Conservation (phyloP, 192 early-diverging fungal species). For the Blastocladiella britannica region DNA sequence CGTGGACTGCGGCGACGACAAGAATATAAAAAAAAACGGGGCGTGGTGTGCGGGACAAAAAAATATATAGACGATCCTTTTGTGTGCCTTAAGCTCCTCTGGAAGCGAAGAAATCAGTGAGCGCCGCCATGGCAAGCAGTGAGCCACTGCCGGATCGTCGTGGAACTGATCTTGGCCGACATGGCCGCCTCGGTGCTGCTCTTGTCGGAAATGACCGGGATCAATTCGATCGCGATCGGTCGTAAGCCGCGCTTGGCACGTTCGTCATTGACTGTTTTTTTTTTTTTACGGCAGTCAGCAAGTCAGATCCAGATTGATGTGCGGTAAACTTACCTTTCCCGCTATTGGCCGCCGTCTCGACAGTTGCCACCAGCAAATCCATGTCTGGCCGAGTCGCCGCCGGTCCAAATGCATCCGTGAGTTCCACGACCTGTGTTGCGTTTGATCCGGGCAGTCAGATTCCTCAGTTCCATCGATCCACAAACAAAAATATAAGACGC, state of each 20-base stretch:
- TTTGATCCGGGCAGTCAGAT: neutral
- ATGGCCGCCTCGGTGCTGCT: neutral
- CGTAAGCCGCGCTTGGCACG: neutral
- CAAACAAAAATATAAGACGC: neutral
- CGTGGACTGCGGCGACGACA: too few species aligned
- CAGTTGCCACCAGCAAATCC: conserved; percentile 58
- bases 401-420: conserved; percentile 72
- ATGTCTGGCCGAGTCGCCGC: conserved; percentile 50
- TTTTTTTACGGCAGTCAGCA: neutral
- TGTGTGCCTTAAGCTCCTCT: too few species aligned
- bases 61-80: too few species aligned
- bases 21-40: too few species aligned
- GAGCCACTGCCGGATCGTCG: neutral
- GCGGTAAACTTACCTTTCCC: conserved; percentile 27
- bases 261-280: neutral
- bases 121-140: too few species aligned
- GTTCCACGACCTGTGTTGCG: conserved; percentile 30
- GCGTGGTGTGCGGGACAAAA: too few species aligned
- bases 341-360: conserved; percentile 59
- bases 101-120: too few species aligned
- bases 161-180: neutral
- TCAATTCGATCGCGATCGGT: neutral
- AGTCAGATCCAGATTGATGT: neutral
- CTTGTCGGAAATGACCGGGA: neutral
- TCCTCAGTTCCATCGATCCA: neutral